Conservation (phyloP, 1,284 basidiomycete genomes). For the Sparassis latifolia region DNA sequence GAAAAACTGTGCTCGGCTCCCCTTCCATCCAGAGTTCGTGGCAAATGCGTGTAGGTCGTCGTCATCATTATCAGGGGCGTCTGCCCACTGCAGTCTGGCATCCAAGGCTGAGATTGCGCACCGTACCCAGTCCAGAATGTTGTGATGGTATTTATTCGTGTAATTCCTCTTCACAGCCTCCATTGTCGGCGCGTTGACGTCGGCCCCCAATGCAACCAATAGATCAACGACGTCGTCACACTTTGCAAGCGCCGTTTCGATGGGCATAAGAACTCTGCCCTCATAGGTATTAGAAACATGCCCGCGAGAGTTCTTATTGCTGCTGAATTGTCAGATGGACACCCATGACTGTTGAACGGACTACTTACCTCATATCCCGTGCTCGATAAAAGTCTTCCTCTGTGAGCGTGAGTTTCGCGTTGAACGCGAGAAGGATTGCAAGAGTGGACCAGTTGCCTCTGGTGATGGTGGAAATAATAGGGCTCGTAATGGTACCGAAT, state of each 20-base stretch:
- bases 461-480: conserved; percentile 32
- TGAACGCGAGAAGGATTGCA: conserved; percentile 35
- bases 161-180: background rate
- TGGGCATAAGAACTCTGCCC: conserved; percentile 21
- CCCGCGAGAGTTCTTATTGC: background rate
- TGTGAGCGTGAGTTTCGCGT: conserved; percentile 28
- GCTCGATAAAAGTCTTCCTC: conserved; percentile 28
- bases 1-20: conserved; percentile 1
- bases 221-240: conserved; percentile 38
- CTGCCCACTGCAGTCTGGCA: conserved; percentile 1
- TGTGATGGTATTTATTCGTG: conserved; percentile 12
- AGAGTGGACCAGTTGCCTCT: conserved; percentile 30
- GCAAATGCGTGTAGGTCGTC: conserved; percentile 2
- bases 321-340: background rate
- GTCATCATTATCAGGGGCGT: conserved; percentile 9
- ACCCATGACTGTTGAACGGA: background rate
- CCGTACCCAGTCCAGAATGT: conserved; percentile 37
- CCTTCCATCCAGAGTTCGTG: conserved; percentile 11
- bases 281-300: conserved; percentile 4
- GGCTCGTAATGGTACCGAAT: conserved; percentile 21
- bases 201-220: conserved; percentile 37
- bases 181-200: conserved; percentile 26
- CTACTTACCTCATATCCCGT: conserved; percentile 17
- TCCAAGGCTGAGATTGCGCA: conserved; percentile 21
- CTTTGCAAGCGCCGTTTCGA: conserved; percentile 35